Conservation (phyloP, 805 yeast genomes). For the Danielia oregonensis region DNA sequence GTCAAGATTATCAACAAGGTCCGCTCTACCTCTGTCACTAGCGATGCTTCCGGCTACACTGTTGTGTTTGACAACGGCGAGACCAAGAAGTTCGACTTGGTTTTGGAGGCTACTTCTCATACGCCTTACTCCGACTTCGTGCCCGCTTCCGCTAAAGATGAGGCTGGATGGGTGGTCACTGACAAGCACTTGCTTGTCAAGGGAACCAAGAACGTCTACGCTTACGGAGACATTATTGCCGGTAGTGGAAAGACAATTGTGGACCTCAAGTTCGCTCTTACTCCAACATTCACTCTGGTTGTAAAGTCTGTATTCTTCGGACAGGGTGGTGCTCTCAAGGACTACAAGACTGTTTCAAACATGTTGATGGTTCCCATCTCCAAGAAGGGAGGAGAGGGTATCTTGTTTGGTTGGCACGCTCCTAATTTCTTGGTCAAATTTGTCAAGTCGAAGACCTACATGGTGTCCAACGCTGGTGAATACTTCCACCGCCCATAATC, state of each 20-base stretch:
- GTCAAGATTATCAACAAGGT: conserved; percentile 10
- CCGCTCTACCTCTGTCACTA: conserved; percentile 10
- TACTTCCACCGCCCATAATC: conserved; percentile 10
- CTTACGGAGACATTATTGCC: conserved; percentile 33
- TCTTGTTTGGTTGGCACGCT: conserved; percentile 22
- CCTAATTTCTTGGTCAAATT: conserved; percentile 27
- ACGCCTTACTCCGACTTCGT: conserved; percentile 34
- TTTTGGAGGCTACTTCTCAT: conserved; percentile 22
- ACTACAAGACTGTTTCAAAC: conserved; percentile 6
- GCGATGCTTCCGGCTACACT: conserved; percentile 11
- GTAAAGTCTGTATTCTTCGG: conserved; percentile 3
- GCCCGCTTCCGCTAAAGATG: conserved; percentile 19
- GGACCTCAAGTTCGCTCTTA: conserved; percentile 24
- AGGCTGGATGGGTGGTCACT: conserved; percentile 26
- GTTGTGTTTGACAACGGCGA: conserved; percentile 18
- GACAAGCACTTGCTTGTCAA: conserved; percentile 24
- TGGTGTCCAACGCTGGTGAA: conserved; percentile 22
- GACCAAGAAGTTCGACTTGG: conserved; percentile 22
- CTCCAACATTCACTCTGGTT: conserved; percentile 10
- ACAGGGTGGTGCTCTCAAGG: background rate
- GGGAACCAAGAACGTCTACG: conserved; percentile 25
- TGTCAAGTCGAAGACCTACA: conserved; percentile 25
- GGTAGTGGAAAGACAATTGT: conserved; percentile 20
- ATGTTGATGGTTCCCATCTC: conserved; percentile 31
- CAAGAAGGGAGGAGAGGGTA: conserved; percentile 34